These are phyloP conservation scores for Trichoderma cornu-damae DNA, from an alignment of 2,329 filamentous ascomycete species.

Conservation along the genomic window DNA sequence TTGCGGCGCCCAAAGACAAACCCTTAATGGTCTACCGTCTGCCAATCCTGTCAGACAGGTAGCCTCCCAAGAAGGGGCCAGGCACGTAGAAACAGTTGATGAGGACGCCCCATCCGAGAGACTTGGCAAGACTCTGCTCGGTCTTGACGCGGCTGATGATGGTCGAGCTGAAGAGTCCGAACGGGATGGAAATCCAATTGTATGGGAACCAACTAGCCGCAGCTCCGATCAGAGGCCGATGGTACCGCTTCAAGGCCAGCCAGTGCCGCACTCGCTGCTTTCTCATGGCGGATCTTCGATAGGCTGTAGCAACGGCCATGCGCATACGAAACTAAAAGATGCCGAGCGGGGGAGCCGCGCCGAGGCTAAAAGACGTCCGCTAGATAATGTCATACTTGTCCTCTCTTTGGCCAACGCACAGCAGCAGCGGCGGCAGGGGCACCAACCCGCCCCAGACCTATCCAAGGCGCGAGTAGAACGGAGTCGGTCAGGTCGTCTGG, in stretches of 20 bases:
- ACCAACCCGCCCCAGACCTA: constrained; percentile 47
- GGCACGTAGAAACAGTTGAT: constrained; percentile 50
- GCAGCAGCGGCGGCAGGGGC: constrained; percentile 46
- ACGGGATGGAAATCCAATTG: constrained; percentile 52
- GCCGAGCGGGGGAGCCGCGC: constrained; percentile 44
- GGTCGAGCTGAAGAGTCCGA: constrained; percentile 50
- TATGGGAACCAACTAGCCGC: constrained; percentile 48
- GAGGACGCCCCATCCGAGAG: constrained; percentile 41
- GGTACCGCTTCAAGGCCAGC: constrained; percentile 45
- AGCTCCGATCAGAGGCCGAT: constrained; percentile 44
- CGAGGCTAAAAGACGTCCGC: constrained; percentile 47
- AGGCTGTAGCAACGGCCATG: constrained; percentile 47
- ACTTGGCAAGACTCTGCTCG: constrained; percentile 38
- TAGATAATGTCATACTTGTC: constrained; percentile 43
- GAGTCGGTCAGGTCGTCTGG: constrained; percentile 38
- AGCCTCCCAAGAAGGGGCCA: constrained; percentile 43
- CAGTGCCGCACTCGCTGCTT: constrained; percentile 43
- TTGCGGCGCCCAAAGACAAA: constrained; percentile 47
- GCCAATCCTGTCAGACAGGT: constrained; percentile 45
- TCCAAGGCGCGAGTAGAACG: constrained; percentile 47
- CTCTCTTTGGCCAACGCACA: constrained; percentile 43
- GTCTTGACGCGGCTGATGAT: constrained; percentile 43
- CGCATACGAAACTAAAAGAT: constrained; percentile 50
- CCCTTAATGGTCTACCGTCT: constrained; percentile 47
- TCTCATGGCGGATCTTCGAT: constrained; percentile 43